phyloP scores from a whole-genome alignment of 2,329 filamentous ascomycete species.

The Neofusicoccum sp. region DNA sequence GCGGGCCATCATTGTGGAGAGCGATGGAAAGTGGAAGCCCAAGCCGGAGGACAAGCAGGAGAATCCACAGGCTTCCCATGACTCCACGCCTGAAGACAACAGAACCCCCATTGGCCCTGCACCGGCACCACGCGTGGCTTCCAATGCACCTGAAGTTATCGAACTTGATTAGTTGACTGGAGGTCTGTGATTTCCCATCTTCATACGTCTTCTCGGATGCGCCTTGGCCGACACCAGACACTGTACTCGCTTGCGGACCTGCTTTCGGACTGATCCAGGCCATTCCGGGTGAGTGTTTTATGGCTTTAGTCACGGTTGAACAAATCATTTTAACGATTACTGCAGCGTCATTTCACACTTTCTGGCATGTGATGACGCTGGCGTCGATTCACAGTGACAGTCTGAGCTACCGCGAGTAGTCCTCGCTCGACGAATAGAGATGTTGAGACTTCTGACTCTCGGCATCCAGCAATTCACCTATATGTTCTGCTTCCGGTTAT shows the following conservation, averaged over 20 bases:
- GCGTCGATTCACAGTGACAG: background rate
- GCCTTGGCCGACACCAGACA: too few species aligned
- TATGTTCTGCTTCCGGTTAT: too few species aligned
- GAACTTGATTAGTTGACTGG: constrained; percentile 4
- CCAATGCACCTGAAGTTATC: background rate
- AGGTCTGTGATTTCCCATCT: too few species aligned
- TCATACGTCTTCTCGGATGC: too few species aligned
- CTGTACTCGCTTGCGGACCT: too few species aligned
- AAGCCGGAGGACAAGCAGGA: constrained; percentile 3
- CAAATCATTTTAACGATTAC: background rate
- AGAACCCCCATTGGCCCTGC: background rate
- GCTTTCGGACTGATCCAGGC: too few species aligned
- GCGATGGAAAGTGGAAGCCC: constrained; percentile 47
- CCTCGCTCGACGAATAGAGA: too few species aligned
- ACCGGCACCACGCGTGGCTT: background rate
- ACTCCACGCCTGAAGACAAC: background rate
- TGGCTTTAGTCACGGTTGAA: too few species aligned
- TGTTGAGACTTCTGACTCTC: too few species aligned
- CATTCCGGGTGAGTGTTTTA: too few species aligned
- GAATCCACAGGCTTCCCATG: background rate
- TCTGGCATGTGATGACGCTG: background rate
- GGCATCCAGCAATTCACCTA: too few species aligned
- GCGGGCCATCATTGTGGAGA: constrained; percentile 62
- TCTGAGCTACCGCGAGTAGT: too few species aligned
- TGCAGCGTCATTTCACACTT: background rate